A percentile compares a stretch with the other conserved stretches of the same genome.
These are phyloP conservation scores for Talaromyces sp. DNA, from an alignment of 2,329 filamentous ascomycete genomes.

Conservation along the genomic window DNA sequence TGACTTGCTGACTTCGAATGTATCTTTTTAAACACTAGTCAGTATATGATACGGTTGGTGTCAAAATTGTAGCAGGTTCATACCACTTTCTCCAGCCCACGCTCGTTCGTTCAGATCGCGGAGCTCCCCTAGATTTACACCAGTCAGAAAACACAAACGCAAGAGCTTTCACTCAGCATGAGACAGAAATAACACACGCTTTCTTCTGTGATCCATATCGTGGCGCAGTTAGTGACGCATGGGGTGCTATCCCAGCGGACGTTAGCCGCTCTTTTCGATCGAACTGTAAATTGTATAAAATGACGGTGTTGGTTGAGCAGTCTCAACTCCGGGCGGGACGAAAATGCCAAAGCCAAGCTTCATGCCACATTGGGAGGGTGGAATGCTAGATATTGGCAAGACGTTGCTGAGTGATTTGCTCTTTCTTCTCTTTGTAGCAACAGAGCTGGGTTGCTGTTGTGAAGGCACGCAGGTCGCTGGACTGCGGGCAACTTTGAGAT, in stretches of 20 bases:
- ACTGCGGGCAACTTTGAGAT: constrained; percentile 1
- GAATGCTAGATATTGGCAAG: not conserved
- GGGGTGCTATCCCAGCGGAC: constrained; percentile 7
- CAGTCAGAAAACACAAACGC: not conserved
- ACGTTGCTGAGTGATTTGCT: not conserved
- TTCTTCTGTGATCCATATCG: constrained; percentile 49
- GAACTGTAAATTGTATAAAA: not conserved
- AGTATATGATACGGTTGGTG: not conserved
- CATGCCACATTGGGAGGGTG: constrained; percentile 35
- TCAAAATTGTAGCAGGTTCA: constrained; percentile 11
- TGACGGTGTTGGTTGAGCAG: not conserved
- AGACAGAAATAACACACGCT: constrained; percentile 37
- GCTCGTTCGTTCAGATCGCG: constrained; percentile 81
- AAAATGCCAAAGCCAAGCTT: constrained; percentile 33
- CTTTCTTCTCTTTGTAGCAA: not conserved
- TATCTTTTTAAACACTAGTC: constrained; percentile 50
- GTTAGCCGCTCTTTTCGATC: constrained; percentile 5
- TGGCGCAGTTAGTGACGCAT: constrained; percentile 22
- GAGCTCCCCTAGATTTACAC: constrained; percentile 67
- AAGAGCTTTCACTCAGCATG: not conserved
- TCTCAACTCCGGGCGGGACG: constrained; percentile 29
- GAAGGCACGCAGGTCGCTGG: not conserved
- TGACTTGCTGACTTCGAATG: constrained; percentile 71
- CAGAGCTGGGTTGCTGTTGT: not conserved
- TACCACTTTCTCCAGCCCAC: constrained; percentile 88